A percentile compares a stretch with the other conserved stretches of the same genome.
These are phyloP conservation scores for Trypanosoma boissoni DNA, from an alignment of 208 protist species.

Conservation along the genomic window DNA sequence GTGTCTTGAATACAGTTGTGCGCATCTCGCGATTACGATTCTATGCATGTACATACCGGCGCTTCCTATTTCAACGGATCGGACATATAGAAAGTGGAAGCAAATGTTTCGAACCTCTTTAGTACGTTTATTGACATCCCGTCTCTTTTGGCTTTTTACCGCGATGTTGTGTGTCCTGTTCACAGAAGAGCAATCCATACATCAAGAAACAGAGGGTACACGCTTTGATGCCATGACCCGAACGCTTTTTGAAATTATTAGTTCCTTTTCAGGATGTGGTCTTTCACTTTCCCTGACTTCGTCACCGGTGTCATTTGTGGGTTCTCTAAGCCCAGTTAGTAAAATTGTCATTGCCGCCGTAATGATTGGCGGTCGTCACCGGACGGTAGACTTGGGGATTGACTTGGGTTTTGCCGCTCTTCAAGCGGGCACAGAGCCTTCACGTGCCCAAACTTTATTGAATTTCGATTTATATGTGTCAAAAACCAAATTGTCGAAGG, in stretches of 20 bases:
- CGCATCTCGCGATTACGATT: constrained; percentile 71
- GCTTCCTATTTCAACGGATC: constrained; percentile 74
- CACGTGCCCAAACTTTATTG: not conserved
- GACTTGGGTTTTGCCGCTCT: constrained; percentile 61
- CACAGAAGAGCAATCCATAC: constrained; percentile 38
- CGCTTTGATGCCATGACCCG: constrained; percentile 74
- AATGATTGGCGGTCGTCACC: constrained; percentile 72
- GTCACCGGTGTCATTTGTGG: constrained; percentile 49
- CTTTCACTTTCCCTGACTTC: constrained; percentile 48
- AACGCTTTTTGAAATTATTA: constrained; percentile 76
- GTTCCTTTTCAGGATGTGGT: constrained; percentile 64
- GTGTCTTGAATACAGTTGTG: constrained; percentile 59
- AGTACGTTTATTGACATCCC: constrained; percentile 63
- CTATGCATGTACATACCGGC: constrained; percentile 77
- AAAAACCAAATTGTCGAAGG: too few relatives aligned
- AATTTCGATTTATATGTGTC: not conserved
- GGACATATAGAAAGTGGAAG: constrained; percentile 68
- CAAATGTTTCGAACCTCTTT: constrained; percentile 64
- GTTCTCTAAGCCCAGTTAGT: constrained; percentile 39
- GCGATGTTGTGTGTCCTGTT: constrained; percentile 63
- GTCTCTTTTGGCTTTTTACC: constrained; percentile 75
- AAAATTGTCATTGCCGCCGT: constrained; percentile 59
- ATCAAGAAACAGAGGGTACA: constrained; percentile 19
- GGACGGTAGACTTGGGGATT: constrained; percentile 75
- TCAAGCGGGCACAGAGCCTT: constrained; percentile 22